phyloP scores from a whole-genome alignment of 495 filamentous ascomycete genomes.

The Trichoderma asperelloides region DNA sequence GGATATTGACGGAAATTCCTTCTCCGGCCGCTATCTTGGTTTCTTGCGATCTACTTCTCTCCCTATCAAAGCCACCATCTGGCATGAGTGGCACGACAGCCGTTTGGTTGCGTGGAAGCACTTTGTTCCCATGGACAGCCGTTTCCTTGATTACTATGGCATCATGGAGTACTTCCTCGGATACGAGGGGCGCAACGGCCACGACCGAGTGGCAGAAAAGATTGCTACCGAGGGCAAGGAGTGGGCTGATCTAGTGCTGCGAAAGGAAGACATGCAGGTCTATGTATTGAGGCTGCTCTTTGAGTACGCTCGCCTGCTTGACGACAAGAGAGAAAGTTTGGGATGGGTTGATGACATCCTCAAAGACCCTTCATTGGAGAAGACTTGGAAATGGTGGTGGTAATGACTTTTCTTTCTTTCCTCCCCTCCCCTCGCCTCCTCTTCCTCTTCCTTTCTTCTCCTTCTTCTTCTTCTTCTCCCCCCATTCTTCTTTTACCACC shows the following conservation, averaged over 20 bases:
- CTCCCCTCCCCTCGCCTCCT: background rate
- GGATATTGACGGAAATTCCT: conserved; percentile 66
- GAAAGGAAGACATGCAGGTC: conserved; percentile 64
- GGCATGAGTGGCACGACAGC: conserved; percentile 68
- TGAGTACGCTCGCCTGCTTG: conserved; percentile 59
- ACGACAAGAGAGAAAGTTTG: conserved; percentile 56
- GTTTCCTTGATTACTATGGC: conserved; percentile 65
- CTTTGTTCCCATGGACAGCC: conserved; percentile 80
- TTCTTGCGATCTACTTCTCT: conserved; percentile 57
- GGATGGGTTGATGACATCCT: conserved; percentile 51
- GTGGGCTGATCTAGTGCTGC: conserved; percentile 61
- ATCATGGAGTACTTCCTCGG: conserved; percentile 77
- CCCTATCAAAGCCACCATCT: conserved; percentile 64
- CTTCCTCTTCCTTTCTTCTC: background rate
- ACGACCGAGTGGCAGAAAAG: conserved; percentile 50
- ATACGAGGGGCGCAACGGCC: conserved; percentile 31
- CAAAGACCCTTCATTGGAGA: conserved; percentile 8
- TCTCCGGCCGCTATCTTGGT: conserved; percentile 61
- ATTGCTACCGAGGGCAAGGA: conserved; percentile 55
- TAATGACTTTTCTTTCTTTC: background rate
- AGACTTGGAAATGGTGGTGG: conserved; percentile 9
- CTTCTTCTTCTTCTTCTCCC: background rate
- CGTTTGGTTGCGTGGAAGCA: conserved; percentile 63
- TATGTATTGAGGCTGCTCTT: conserved; percentile 60
- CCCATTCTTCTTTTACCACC: background rate